phyloP scores from a whole-genome alignment of 208 protist genomes.

The Blechomonas ayalai region DNA sequence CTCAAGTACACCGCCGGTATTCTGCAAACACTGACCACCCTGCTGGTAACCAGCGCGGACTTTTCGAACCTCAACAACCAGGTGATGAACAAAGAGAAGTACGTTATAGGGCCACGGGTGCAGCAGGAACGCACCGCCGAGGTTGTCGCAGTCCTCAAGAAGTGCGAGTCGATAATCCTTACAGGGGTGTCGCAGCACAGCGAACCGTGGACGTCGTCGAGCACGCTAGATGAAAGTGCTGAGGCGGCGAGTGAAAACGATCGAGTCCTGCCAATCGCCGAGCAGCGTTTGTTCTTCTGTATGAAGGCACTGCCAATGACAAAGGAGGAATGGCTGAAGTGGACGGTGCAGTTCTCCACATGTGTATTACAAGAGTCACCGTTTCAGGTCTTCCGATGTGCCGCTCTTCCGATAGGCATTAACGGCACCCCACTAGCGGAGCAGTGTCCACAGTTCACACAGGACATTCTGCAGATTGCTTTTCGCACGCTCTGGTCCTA shows the following conservation, averaged over 20 bases:
- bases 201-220: conserved; percentile 50
- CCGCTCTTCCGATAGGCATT: conserved; percentile 45
- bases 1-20: conserved; percentile 70
- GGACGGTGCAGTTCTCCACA: conserved; percentile 58
- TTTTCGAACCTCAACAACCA: conserved; percentile 54
- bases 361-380: conserved; percentile 77
- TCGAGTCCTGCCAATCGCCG: conserved; percentile 44
- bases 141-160: conserved; percentile 37
- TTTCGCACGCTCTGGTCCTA: conserved; percentile 80
- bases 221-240: conserved; percentile 28
- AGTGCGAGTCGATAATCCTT: conserved; percentile 45
- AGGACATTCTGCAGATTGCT: conserved; percentile 51
- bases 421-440: conserved; percentile 64
- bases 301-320: conserved; percentile 56
- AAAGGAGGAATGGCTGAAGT: conserved; percentile 78
- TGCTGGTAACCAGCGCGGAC: conserved; percentile 44
- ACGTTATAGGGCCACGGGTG: conserved; percentile 18
- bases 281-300: conserved; percentile 38
- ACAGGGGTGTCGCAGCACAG: conserved; percentile 41
- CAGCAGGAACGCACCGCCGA: conserved; percentile 38
- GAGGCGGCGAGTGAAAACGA: conserved; percentile 27
- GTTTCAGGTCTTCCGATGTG: conserved; percentile 80
- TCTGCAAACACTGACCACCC: conserved; percentile 56
- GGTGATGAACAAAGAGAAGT: conserved; percentile 32
- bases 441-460: conserved; percentile 48